Evolutionary conservation across 768 basidiomycete genomes (phyloP), one percentile per base, ranked within the genome.

Genomic region (Russula ochroleuca): DNA sequence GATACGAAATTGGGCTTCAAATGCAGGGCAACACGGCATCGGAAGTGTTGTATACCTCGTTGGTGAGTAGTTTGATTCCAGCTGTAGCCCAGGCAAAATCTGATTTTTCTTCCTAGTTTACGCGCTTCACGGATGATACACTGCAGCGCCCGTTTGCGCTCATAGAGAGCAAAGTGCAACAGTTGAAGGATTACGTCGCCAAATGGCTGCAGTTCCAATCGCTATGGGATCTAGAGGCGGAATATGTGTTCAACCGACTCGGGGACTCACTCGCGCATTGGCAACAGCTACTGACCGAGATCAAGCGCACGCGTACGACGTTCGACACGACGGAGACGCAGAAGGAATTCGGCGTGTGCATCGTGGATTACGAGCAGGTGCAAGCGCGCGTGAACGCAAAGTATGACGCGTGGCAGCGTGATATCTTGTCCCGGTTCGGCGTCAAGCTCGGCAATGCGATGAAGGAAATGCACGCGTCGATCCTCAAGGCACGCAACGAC

Each of bases 171-270:
- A 97, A 97, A 75, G 86, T 94, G 17, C 87, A 89, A 62, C 85
- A 92, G 65, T 81, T 99, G 59, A 87, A 83, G 69, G 87, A 88
- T 51, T 99, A 99, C 75, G 94, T 98, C 55, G 91, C 82, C 63
- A 97, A 97, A 77, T 99, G 97, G 97, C 83, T 98, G 0, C 95
- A 96, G 71, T 98, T 99, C 83, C 97, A 98, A 75, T 96, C 96
- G 0, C 80, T 98, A 0, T 98, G 96, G 97, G 97, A 99, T 73
- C 85, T 98, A 47, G 94, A 98, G 75, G 84, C 95, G 33, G 96
- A 98, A 81, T 90, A 91, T 72, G 95, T 99, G 40, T 98, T 97
- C 81, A 87, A 87, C 70, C 89, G 92, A 0, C 87, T 99, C 8
- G 97, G 97, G 10, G 96, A 99, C 74, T 92, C 92, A 14, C 84